Evolutionary conservation across 805 yeast genomes (phyloP).

Genomic region (Cyberlindnera euphorbiae): DNA sequence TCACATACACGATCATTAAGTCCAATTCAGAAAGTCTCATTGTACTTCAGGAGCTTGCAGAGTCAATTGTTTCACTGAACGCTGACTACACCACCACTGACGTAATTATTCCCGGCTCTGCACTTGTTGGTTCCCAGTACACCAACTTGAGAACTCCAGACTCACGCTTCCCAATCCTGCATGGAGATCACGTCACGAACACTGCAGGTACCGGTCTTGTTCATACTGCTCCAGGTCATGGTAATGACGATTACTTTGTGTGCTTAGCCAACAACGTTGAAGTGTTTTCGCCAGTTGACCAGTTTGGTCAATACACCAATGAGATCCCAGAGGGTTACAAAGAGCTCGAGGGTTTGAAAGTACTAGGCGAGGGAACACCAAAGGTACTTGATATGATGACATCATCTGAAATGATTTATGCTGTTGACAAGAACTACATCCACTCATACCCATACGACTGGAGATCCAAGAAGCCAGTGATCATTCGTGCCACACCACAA

Average conservation of each 20-base stretch:
- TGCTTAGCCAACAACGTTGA: conserved; percentile 54
- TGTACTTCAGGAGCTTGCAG: conserved; percentile 50
- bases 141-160: conserved; percentile 46
- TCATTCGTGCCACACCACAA: conserved; percentile 92
- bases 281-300: conserved; percentile 76
- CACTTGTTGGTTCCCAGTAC: conserved; percentile 42
- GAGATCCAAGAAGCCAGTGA: conserved; percentile 94
- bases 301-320: conserved; percentile 58
- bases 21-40: conserved; percentile 41
- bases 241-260: conserved; percentile 82
- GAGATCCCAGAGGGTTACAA: conserved; percentile 46
- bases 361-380: conserved; percentile 54
- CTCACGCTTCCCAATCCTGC: conserved; percentile 52
- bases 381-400: conserved; percentile 40
- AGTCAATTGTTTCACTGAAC: conserved; percentile 32
- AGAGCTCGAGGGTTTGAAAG: conserved; percentile 50
- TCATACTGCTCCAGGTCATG: conserved; percentile 98
- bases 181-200: conserved; percentile 78
- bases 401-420: conserved; percentile 40
- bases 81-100: conserved; percentile 20
- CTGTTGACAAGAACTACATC: conserved; percentile 43
- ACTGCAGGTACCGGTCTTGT: conserved; percentile 92
- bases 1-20: conserved; percentile 51
- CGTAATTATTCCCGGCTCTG: conserved; percentile 36
- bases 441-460: conserved; percentile 97